Base-by-base conservation (phyloP, 441 rosid species). In the Pelargonium fulgidum region DNA sequence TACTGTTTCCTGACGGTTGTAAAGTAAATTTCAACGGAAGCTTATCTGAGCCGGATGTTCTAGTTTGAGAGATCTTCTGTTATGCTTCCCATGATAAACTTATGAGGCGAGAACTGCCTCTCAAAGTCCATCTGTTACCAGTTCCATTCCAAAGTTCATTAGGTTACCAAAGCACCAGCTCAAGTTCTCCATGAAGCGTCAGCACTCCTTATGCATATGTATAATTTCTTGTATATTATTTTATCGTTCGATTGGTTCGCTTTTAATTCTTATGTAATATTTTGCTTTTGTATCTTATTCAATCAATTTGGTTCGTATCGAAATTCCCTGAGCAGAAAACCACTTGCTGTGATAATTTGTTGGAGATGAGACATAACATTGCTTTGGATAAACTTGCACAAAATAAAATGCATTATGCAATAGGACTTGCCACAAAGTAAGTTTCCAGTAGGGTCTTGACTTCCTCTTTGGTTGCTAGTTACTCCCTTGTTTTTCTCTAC, bases 21-120 rank as follows among this genome's bases (percentile, higher is more conserved):
- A 89, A 82, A 84, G 92, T 93, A 79, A 89, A 91, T 79, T 93
- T 85, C 72, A 68, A 70, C 0, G 92, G 95, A 67, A 81, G 92
- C 76, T 82, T 91, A 74, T 73, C 68, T 22, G 95, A 91, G 77
- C 87, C 91, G 13, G 92, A 87, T 75, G 77, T 85, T 71, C 73
- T 85, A 41, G 56, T 80, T 59, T 90, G 78, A 84, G 64, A 65
- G 33, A 26, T 26, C 33, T 26, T 26, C 44, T 33, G 62, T 9
- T 62, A 36, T 39, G 58, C 16, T 13, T 13, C 58, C 58, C 16
- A 5, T 26, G 33, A 26, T 26, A 26, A 26, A 26, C 33, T 26
- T 26, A 26, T 3, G 33, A 26, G 33, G 33, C 33, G 33, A 3
- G 33, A 26, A 26, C 33, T 26, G 33, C 33, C 33, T 26, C 33